Evolutionary conservation across 192 early-diverging fungal genomes (phyloP), one percentile per base, ranked within the genome.

Genomic region (Backusella luteola): DNA sequence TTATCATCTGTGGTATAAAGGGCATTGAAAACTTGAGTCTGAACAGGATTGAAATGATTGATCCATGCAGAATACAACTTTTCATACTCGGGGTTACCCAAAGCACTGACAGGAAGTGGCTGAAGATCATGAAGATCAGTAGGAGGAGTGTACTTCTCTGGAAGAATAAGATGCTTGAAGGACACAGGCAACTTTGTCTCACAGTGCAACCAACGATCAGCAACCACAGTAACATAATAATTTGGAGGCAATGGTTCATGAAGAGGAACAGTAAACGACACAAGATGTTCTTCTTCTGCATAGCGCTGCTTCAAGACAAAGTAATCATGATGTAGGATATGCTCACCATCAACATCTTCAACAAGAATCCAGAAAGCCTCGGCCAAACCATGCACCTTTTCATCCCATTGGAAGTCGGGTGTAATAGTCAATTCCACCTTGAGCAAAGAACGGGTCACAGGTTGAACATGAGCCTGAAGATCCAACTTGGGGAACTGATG

Each of bases 401-500:
- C 96, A 80, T 96, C 93, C 91, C 94, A 99, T 69, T 89, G 86
- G 80, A 99, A 99, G 80, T 97, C 96, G 12, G 98, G 96, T 7
- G 92, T 96, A 34, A 99, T 89, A 1, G 90, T 95, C 73, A 99
- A 85, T 81, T 98, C 96, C 49, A 99, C 89, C 77, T 92, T 93
- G 38, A 99, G 84, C 67, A 99, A 85, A 11, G 94, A 94, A 19
- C 97, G 90, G 0, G 97, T 97, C 74, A 99, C 88, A 35, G 98
- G 98, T 80, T 95, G 96, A 38, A 98, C 96, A 77, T 92, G 91
- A 23, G 96, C 95, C 38, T 90, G 82, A 19, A 99, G 79, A 42
- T 96, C 94, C n/a, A 99, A 83, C 68, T 93, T 94, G 34, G 98
- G 98, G 84, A 99, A 96, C 73, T 96, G 86, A 79, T 99, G 97